Evolutionary conservation across 202 grass and related monocot species (phyloP).

Genomic region (Schoenoplectus tabernaemontani): DNA sequence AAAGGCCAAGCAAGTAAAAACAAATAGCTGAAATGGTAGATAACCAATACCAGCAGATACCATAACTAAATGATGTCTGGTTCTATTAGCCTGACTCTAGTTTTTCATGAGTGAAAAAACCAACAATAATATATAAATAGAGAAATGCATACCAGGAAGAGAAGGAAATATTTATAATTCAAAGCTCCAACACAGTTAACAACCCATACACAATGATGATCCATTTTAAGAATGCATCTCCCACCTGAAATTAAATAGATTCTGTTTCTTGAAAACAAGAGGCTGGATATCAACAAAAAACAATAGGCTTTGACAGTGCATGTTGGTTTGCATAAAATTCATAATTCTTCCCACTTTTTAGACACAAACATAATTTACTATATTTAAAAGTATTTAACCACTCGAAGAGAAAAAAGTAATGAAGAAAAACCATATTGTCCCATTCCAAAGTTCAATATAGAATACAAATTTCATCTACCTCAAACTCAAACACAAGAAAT

Average conservation of each 20-base stretch:
- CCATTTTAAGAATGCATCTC: slow-evolving; percentile 92
- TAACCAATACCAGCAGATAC: neutral
- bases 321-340: neutral
- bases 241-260: slow-evolving; percentile 55
- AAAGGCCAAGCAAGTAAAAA: neutral
- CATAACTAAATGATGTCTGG: neutral
- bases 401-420: neutral
- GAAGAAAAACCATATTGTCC: neutral
- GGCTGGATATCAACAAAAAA: neutral
- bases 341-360: neutral
- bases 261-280: neutral
- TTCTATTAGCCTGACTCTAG: neutral
- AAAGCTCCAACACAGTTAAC: slow-evolving; percentile 95
- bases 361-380: slow-evolving; percentile 4
- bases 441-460: neutral
- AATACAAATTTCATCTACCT: slow-evolving; percentile 2
- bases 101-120: slow-evolving; percentile 7
- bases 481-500: neutral
- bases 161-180: slow-evolving; percentile 97
- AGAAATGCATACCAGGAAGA: slow-evolving; percentile 72
- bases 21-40: neutral
- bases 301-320: neutral
- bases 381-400: neutral
- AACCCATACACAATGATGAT: slow-evolving; percentile 83
- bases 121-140: slow-evolving; percentile 10